These are phyloP conservation scores for Cladosporium sp. DNA, from an alignment of 2,329 filamentous ascomycete genomes.

Conservation along the genomic window DNA sequence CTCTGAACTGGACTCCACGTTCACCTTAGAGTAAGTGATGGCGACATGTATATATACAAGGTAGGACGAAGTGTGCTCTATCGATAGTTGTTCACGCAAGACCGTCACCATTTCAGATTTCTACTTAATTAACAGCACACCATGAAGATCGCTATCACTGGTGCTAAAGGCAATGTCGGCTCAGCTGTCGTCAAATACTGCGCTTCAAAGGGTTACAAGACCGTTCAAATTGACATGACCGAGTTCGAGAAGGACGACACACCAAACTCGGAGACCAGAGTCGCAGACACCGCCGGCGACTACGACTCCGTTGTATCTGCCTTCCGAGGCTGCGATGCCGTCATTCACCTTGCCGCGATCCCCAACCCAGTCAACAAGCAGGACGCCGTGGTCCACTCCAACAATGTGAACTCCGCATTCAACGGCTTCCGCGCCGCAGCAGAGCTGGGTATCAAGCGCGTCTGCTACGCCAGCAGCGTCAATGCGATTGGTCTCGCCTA, in stretches of 20 bases:
- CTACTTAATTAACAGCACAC: slow-evolving; percentile 1
- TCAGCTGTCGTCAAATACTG: slow-evolving; percentile 37
- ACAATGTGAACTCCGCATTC: slow-evolving; percentile 44
- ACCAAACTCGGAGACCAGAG: slow-evolving; percentile 40
- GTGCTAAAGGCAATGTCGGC: slow-evolving; percentile 41
- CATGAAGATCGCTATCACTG: slow-evolving; percentile 46
- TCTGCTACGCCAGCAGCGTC: slow-evolving; percentile 44
- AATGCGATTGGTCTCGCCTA: slow-evolving; percentile 45
- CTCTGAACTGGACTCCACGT: not conserved
- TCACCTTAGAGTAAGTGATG: not conserved
- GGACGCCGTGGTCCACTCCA: slow-evolving; percentile 40
- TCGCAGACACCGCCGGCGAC: slow-evolving; percentile 38
- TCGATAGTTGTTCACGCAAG: not conserved
- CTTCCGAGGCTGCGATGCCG: slow-evolving; percentile 41
- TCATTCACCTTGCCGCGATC: slow-evolving; percentile 44
- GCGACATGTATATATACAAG: not conserved
- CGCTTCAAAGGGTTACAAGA: slow-evolving; percentile 38
- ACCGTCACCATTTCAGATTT: not conserved
- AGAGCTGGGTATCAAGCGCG: slow-evolving; percentile 39
- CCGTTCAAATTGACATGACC: slow-evolving; percentile 40
- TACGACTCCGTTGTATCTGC: slow-evolving; percentile 39
- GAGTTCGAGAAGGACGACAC: slow-evolving; percentile 29
- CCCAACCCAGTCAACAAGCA: slow-evolving; percentile 40
- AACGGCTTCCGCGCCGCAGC: slow-evolving; percentile 45
- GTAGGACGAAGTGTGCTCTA: not conserved